Percentiles rank a stretch among this genome's conserved stretches.
These are phyloP conservation scores for Vigna radiata DNA, from an alignment of 306 rosid genomes.

Conservation along the genomic window DNA sequence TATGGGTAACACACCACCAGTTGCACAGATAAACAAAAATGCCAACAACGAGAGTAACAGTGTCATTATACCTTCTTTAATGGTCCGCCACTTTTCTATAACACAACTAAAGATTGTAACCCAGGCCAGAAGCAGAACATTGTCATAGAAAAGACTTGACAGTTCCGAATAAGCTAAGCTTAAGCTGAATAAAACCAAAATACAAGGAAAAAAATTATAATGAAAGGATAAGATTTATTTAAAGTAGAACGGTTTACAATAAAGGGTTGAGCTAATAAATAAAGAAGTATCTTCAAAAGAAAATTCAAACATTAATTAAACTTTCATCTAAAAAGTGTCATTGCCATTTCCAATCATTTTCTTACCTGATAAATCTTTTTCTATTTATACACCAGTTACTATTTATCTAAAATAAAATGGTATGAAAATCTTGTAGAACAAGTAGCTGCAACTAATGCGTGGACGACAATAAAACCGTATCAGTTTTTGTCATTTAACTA, in stretches of 20 bases:
- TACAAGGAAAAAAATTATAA: not conserved
- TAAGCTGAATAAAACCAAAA: slow-evolving; percentile 57
- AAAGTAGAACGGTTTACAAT: not conserved
- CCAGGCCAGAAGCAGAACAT: slow-evolving; percentile 75
- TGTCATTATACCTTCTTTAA: slow-evolving; percentile 51
- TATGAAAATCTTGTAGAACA: slow-evolving; percentile 12
- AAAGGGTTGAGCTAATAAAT: not conserved
- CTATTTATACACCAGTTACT: not conserved
- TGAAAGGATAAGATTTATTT: slow-evolving; percentile 23
- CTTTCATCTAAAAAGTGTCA: too few species aligned
- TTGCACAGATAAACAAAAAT: slow-evolving; percentile 71
- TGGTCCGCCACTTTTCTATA: not conserved
- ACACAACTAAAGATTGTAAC: slow-evolving; percentile 46
- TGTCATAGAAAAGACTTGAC: slow-evolving; percentile 87
- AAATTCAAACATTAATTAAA: too few species aligned
- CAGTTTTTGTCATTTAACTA: slow-evolving; percentile 21
- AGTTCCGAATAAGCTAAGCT: slow-evolving; percentile 94
- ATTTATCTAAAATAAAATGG: not conserved
- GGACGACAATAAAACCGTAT: not conserved
- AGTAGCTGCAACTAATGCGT: slow-evolving; percentile 17
- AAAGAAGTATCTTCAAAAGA: not conserved
- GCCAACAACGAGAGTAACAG: slow-evolving; percentile 69
- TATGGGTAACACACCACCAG: slow-evolving; percentile 82
- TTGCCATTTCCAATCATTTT: too few species aligned
- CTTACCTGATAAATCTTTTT: too few species aligned